Percentiles rank a stretch among this genome's conserved stretches.
Conservation (phyloP, 2,329 filamentous ascomycete genomes). For the Scytalidium sp. region DNA sequence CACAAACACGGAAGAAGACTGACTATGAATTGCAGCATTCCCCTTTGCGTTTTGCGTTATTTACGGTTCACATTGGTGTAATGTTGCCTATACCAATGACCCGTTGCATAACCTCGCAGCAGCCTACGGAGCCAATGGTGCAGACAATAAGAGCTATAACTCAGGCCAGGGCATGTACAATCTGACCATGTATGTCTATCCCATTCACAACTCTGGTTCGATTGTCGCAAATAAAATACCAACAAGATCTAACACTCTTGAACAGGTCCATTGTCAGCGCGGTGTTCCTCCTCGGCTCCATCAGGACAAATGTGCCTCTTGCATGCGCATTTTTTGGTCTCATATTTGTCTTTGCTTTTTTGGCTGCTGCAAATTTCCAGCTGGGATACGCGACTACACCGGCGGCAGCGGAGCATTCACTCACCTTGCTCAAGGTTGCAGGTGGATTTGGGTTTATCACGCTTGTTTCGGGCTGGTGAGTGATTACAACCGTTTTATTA, state of each 20-base stretch:
- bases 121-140: conserved; percentile 42
- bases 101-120: conserved; percentile 67
- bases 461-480: conserved; percentile 12
- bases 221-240: too few relatives aligned
- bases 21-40: too few relatives aligned
- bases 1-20: too few relatives aligned
- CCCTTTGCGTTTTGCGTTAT: conserved; percentile 11
- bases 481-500: too few relatives aligned
- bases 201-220: too few relatives aligned
- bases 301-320: conserved; percentile 13
- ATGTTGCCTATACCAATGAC: conserved; percentile 41
- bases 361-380: conserved; percentile 6
- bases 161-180: conserved; percentile 11
- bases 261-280: too few relatives aligned
- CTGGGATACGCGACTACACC: conserved; percentile 6
- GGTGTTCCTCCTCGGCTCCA: conserved; percentile 8
- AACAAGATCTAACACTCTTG: too few relatives aligned
- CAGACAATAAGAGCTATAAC: conserved; percentile 6
- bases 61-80: conserved; percentile 9
- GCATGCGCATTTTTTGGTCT: conserved; percentile 9
- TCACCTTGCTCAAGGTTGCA: conserved; percentile 12
- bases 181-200: conserved; percentile 10
- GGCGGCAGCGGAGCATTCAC: conserved; percentile 5
- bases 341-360: conserved; percentile 9
- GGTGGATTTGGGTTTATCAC: conserved; percentile 12